Evolutionary conservation across 805 yeast genomes (phyloP), one percentile per base, ranked within the genome.

Genomic region (Hanseniaspora hatyaiensis): DNA sequence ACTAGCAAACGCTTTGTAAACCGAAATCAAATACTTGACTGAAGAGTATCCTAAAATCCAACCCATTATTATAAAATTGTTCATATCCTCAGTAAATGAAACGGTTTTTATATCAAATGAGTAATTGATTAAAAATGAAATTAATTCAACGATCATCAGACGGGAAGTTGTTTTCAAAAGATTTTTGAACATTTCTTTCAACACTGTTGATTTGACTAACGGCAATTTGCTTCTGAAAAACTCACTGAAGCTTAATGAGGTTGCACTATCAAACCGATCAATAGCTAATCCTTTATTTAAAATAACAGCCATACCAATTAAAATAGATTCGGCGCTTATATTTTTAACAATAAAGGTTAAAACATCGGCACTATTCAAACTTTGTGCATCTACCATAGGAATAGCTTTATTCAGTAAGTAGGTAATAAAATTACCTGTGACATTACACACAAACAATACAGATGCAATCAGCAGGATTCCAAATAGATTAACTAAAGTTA

Each of bases 401-500:
- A 40, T 8, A 16, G 23, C 18, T 15, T 40, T 40, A 16, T 30
- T 40, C 20, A 37, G 5, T 2, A 20, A n/a, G n/a, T 20, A 45
- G 6, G 40, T 23, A 3, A 31, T 31, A 5, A 31, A 15, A 9
- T 45, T 40, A 22, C 49, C 49, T 4, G 37, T 6, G 5, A 37
- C 11, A 13, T 37, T 45, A 15, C 23, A 45, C 8, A 31, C 15
- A 11, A 30, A 24, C 5, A 45, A 19, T 5, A 40, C 30, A 31
- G 42, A 12, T 8, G 34, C 19, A 9, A 45, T 37, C 15, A 63
- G 47, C n/a, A 61, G 28, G 36, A 71, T 58, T 0, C 79, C 69
- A 53, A 68, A 70, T 0, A 67, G 50, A 75, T 77, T 74, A 5
- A 73, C 57, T 52, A 65, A 59, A 1, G 58, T 55, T 26, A 75